Evolutionary conservation across 1,139 yeast species (phyloP), one percentile per base, ranked within the genome.

Genomic region (Geotrichum histeridarum): DNA sequence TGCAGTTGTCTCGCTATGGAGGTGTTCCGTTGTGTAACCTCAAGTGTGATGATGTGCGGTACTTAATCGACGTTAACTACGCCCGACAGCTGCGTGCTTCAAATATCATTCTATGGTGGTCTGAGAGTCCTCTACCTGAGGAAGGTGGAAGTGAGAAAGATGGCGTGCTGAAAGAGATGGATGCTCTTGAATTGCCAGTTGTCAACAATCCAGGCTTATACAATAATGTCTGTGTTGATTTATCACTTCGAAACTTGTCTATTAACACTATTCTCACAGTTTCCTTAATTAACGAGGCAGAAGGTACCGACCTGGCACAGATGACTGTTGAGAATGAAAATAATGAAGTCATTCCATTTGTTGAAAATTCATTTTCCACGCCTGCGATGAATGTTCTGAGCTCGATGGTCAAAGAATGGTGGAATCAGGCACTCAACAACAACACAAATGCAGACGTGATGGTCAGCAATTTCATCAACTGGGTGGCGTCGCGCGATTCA

Each of bases 41-140:
- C 60, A 84, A 82, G 58, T 76, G 83, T 17, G 94, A 87, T 57
- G 87, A 88, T 61, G 77, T 84, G 67, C 84, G 88, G 0, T 87
- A 81, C 63, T 73, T 90, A 63, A 86, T 93, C 60, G 99, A 93
- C 71, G 78, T 93, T 43, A 83, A 83, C 56, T 93, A 88, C 69
- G 95, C 98, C 0, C 77, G 99, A 64, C 78, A 84, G 55, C 76
- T 93, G 54, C 75, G 76, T 35, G 77, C 79, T 41, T 80, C 81
- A 51, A 82, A 83, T 60, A 79, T 88, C 51, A 85, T 91, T 2
- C 71, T 93, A 48, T 94, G 99, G 99, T 91, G 99, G 98, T 87
- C 96, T 0, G 79, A 83, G 2, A 77, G 77, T 38, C 88, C 95
- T 1, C 71, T 79, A 46, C 95, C 97, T 0, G 97, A 89, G 66